Evolutionary conservation across 1,284 basidiomycete species (phyloP).

Genomic region (Heterobasidion occidentale): DNA sequence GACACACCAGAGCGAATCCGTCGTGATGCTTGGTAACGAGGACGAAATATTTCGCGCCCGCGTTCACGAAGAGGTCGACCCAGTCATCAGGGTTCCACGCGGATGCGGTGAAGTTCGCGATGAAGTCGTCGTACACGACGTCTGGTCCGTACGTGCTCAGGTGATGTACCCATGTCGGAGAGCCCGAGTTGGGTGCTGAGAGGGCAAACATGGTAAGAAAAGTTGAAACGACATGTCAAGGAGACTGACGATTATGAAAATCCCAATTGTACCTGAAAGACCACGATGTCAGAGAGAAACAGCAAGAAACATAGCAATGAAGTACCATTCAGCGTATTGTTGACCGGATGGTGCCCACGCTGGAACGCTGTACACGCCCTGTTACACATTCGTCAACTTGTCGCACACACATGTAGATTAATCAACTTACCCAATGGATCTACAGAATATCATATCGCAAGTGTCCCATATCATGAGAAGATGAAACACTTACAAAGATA

Average conservation of each 20-base stretch:
- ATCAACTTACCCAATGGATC: constrained; percentile 41
- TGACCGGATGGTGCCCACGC: constrained; percentile 30
- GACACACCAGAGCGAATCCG: constrained; percentile 32
- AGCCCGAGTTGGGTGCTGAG: constrained; percentile 21
- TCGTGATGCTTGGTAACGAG: constrained; percentile 49
- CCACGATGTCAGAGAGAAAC: background rate
- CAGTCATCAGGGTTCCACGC: constrained; percentile 47
- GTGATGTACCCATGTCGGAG: constrained; percentile 41
- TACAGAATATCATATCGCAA: constrained; percentile 15
- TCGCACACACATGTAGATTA: background rate
- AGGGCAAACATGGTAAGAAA: background rate
- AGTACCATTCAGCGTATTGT: constrained; percentile 54
- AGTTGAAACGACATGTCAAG: background rate
- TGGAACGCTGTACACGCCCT: constrained; percentile 40
- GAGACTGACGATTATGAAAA: constrained; percentile 24
- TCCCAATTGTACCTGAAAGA: constrained; percentile 25
- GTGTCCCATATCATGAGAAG: background rate
- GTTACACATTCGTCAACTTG: background rate
- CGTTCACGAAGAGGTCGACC: constrained; percentile 44
- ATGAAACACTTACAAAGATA: constrained; percentile 38
- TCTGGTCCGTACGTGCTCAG: constrained; percentile 37
- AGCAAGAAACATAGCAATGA: constrained; percentile 16
- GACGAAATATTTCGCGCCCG: constrained; percentile 59
- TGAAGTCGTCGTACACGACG: constrained; percentile 51
- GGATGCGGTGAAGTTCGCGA: constrained; percentile 41